Evolutionary conservation across 768 basidiomycete genomes (phyloP).

Genomic region (Lactarius sp.): DNA sequence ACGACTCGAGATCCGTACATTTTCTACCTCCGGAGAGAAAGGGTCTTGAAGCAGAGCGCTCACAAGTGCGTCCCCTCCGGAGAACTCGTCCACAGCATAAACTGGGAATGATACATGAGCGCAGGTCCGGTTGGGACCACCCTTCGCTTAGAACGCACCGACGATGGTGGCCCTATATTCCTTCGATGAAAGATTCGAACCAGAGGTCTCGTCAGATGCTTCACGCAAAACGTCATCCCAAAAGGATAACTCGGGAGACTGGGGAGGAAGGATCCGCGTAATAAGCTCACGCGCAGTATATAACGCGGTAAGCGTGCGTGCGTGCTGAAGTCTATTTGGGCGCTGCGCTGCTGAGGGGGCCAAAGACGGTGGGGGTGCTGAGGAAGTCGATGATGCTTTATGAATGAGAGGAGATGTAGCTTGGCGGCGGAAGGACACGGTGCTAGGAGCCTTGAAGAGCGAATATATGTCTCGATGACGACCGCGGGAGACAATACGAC

Average conservation of each 20-base stretch:
- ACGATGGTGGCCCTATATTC: slow-evolving; percentile 10
- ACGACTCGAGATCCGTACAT: slow-evolving; percentile 42
- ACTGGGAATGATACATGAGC: slow-evolving; percentile 38
- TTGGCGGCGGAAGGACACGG: background rate
- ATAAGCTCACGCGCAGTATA: slow-evolving; percentile 18
- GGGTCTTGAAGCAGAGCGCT: slow-evolving; percentile 70
- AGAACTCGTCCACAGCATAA: slow-evolving; percentile 49
- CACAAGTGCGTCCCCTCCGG: slow-evolving; percentile 54
- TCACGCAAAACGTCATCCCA: slow-evolving; percentile 19
- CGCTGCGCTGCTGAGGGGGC: background rate
- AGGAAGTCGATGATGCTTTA: background rate
- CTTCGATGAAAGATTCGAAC: slow-evolving; percentile 5
- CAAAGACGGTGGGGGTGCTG: background rate
- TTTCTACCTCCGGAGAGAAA: slow-evolving; percentile 50
- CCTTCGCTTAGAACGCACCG: slow-evolving; percentile 7
- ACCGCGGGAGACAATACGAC: background rate
- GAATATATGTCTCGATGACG: background rate
- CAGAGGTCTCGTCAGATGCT: slow-evolving; percentile 13
- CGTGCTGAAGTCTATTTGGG: slow-evolving; percentile 10
- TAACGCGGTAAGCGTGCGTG: slow-evolving; percentile 18
- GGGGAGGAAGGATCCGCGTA: slow-evolving; percentile 16
- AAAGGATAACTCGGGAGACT: slow-evolving; percentile 15
- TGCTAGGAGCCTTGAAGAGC: background rate
- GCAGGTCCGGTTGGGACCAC: background rate
- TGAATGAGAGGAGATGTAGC: background rate